Base-by-base conservation (phyloP, 805 yeast species). In the Nakazawaea peltata region DNA sequence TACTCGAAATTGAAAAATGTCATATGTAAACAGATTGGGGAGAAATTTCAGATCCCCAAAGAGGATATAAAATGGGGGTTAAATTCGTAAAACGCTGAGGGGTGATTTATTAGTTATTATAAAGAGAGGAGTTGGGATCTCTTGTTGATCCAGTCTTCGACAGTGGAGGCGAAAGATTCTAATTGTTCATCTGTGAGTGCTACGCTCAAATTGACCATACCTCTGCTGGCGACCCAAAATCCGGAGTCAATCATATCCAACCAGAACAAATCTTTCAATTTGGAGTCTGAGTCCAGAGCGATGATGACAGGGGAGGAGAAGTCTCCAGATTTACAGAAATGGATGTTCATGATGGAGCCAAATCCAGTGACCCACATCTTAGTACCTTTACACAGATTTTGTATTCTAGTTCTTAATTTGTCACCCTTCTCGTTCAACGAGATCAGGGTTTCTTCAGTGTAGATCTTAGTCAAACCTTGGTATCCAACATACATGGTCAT, bases 221-320 rank as follows among this genome's bases (percentile, higher is more conserved):
- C 45, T 28, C 45, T 33, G 23, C 34, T 18, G 14, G 43, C 41
- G 1, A 40, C 24, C 45, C 45, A 42, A 24, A 8, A 37, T 5
- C 45, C 45, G 24, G 27, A 37, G n/a, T 19, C 23, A 10, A 42
- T 14, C 36, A 42, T 32, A 15, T 40, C 43, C 28, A 42, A 25
- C 45, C 45, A 42, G 16, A 42, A 37, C 29, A 42, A 34, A 8
- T 16, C 19, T 14, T 33, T 32, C 32, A 42, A 26, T 12, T 24
- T 43, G 10, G 13, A 14, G 13, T 28, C 27, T 12, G 31, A 29
- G 10, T 32, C 14, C 17, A 4, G 9, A 6, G 5, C 9, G 8
- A 28, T 10, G 8, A 5, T 14, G 5, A 5, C 15, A 4, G 14
- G 22, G 24, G 24, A 10, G 4, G 26, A 9, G 34, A 13, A n/a